phyloP scores from a whole-genome alignment of 2,329 filamentous ascomycete genomes.

The Metarhizium album region DNA sequence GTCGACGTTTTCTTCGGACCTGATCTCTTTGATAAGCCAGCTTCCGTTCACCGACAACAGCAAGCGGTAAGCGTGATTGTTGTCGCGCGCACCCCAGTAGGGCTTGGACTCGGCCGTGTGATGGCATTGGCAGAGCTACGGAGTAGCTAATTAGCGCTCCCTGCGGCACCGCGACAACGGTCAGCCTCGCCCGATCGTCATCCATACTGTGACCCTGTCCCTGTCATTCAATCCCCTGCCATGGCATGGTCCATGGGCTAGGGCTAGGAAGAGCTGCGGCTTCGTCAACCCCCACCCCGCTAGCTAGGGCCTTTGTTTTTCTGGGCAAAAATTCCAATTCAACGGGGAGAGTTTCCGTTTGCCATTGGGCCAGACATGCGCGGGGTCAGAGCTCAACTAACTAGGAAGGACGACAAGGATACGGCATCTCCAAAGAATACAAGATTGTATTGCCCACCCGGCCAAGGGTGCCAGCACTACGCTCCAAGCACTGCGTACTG shows the following conservation, averaged over 20 bases:
- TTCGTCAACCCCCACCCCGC: not conserved
- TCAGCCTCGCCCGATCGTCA: not conserved
- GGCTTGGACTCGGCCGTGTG: too few species aligned
- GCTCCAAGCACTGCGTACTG: too few species aligned
- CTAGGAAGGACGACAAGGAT: not conserved
- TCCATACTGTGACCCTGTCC: not conserved
- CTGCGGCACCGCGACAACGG: conserved; percentile 1
- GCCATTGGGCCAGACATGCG: not conserved
- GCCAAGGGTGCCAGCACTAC: too few species aligned
- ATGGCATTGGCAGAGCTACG: too few species aligned
- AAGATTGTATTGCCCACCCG: too few species aligned
- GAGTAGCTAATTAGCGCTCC: too few species aligned
- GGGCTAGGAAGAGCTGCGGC: not conserved
- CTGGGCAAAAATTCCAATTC: not conserved
- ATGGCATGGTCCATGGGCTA: too few species aligned
- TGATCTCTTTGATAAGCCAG: too few species aligned
- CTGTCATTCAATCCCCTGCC: conserved; percentile 1
- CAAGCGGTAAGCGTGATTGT: too few species aligned
- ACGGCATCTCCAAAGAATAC: too few species aligned
- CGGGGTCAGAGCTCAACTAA: not conserved
- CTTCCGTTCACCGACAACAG: too few species aligned
- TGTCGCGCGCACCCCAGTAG: too few species aligned
- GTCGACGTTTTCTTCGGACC: not conserved
- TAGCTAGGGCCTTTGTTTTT: conserved; percentile 2
- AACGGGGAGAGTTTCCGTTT: not conserved